Evolutionary conservation across 768 basidiomycete species (phyloP).

Genomic region (Termitomyces sp.): DNA sequence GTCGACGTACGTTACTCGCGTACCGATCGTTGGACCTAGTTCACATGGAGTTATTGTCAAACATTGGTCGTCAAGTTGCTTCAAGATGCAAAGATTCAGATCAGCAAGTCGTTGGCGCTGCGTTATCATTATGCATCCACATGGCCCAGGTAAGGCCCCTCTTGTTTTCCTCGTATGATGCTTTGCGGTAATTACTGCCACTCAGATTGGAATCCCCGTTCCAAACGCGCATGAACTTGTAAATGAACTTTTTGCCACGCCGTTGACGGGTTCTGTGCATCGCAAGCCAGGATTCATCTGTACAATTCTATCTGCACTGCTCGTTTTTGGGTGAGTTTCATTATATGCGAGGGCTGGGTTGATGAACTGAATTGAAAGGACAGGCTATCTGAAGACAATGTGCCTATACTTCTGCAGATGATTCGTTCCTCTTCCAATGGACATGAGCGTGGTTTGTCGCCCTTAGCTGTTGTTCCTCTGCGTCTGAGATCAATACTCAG

Average conservation of each 20-base stretch:
- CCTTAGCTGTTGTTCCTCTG: not conserved
- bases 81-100: constrained; percentile 40
- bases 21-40: constrained; percentile 44
- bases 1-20: constrained; percentile 56
- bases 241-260: constrained; percentile 7
- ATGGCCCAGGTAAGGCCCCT: constrained; percentile 18
- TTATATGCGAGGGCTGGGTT: not conserved
- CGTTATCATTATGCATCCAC: constrained; percentile 28
- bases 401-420: constrained; percentile 19
- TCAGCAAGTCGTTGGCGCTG: constrained; percentile 37
- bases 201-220: not conserved
- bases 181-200: not conserved
- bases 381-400: constrained; percentile 19
- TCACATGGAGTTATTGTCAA: constrained; percentile 40
- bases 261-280: not conserved
- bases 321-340: constrained; percentile 23
- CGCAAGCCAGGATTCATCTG: constrained; percentile 14
- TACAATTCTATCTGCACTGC: constrained; percentile 20
- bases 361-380: not conserved
- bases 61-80: constrained; percentile 30
- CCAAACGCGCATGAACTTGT: not conserved
- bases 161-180: not conserved
- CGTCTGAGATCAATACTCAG: constrained; percentile 14
- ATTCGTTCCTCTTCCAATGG: constrained; percentile 19
- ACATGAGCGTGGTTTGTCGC: constrained; percentile 17